Base-by-base conservation (phyloP, 2,329 filamentous ascomycete species). In the Hypomyces rosellus region DNA sequence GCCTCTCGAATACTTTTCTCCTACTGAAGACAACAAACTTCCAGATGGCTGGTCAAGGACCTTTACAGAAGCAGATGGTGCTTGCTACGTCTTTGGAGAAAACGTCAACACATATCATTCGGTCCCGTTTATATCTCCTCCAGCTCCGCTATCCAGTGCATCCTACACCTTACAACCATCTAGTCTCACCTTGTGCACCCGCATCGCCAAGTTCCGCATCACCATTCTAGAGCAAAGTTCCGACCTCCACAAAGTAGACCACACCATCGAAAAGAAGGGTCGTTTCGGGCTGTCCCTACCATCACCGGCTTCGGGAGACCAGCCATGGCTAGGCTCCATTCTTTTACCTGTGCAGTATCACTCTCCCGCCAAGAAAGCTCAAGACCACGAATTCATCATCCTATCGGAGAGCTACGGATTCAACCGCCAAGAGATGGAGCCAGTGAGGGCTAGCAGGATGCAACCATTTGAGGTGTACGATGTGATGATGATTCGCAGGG, bases 391-490 rank as follows among this genome's bases (percentile, higher is more conserved):
- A 9, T 50, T 46, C 3, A 46, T 50, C 20, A 46, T 50, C 18
- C 30, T 50, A 2, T 50, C 48, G 11, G 48, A 50, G 41, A 50
- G 48, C 25, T 50, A 50, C 40, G 48, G 48, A 6, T 50, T 50
- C 18, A 36, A 22, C 36, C 48, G 37, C 4, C 43, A 50, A 8
- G 48, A 50, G 37, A 40, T 50, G 48, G 43, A 43, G 18, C 43
- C 48, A 9, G 34, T 13, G 5, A 30, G 18, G 3, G 48, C 48
- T 4, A 34, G 6, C 5, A 40, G 40, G 40, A 40, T 45, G 42
- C 34, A 41, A 6, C 37, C 48, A 1, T 50, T 50, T 30, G 43
- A 40, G 9, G 43, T 46, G 3, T 50, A 50, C 18, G 43, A 50
- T 25, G 48, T 50, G 14, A 50, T 50, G 48, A 50, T 50, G 48